Base-by-base conservation (phyloP, 2,329 filamentous ascomycete genomes). In the Claviceps fusiformis region DNA sequence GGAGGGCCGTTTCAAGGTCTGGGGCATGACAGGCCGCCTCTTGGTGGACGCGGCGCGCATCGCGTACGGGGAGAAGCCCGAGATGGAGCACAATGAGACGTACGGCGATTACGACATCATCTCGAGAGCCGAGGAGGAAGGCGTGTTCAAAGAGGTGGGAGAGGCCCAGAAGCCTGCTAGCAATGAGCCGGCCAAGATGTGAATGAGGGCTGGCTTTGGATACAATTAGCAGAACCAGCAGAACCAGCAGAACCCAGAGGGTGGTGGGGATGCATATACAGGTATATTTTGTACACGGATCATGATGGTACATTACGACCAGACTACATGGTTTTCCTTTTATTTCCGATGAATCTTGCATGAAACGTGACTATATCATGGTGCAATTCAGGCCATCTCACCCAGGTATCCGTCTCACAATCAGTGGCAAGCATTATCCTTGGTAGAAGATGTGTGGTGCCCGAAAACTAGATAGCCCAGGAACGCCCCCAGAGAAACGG, bases 11-110 rank as follows among this genome's bases (percentile, higher is more conserved):
- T 95, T 93, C 70, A 83, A 87, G 61, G 90, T 97, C 5, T 96
- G 91, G 80, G 92, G 92, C 17, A 92, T 97, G 89, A 97, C 92
- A 54, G 92, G 89, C 3, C 76, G 89, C 53, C 92, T 97, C 54
- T 68, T 96, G 54, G 88, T 96, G 5, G 92, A 97, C 70, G 86
- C 87, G 5, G 91, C 92, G 39, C 77, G 88, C 59, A 78, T 95
- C 19, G 92, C 91, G 24, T 97, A 93, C 67, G 85, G 72, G 2
- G 79, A 86, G 70, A 82, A 88, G 65, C 92, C 92, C 4, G 86
- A 89, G 66, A 95, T 95, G 68, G 89, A 95, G 72, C 77, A 81
- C 60, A 81, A 81, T 54, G 62, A 65, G 3, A 70, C 73, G 54
- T 75, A 72, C 62, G 80, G 80, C 5, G 80, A 83, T 61, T 73